A percentile compares a stretch with the other conserved stretches of the same genome.
Conservation (phyloP, 2,329 filamentous ascomycete species). For the Aaosphaeria arxii region DNA sequence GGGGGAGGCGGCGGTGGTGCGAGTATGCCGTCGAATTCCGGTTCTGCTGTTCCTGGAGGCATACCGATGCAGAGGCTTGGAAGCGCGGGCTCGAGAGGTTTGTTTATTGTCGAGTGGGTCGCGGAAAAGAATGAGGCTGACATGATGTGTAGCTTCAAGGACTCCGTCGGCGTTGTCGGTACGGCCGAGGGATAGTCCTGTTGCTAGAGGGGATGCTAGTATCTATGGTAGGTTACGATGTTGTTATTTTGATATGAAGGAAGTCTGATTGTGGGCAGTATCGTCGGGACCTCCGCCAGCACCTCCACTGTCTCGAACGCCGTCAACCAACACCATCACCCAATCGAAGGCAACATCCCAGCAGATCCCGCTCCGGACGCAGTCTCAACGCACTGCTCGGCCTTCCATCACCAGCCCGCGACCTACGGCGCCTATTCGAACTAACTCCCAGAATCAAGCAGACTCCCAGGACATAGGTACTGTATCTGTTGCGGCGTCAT, state of each 20-base stretch:
- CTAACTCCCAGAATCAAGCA: background rate
- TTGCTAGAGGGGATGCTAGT: slow-evolving; percentile 48
- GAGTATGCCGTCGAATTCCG: slow-evolving; percentile 53
- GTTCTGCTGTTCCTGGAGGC: slow-evolving; percentile 42
- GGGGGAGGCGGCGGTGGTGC: slow-evolving; percentile 45
- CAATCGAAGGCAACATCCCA: slow-evolving; percentile 32
- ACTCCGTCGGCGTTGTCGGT: slow-evolving; percentile 56
- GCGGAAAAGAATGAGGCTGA: slow-evolving; percentile 3
- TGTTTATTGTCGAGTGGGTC: slow-evolving; percentile 1
- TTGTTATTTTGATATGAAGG: background rate
- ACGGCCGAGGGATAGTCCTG: slow-evolving; percentile 56
- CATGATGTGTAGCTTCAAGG: slow-evolving; percentile 31
- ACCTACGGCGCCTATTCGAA: background rate
- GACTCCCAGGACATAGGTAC: background rate
- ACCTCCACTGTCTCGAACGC: slow-evolving; percentile 42
- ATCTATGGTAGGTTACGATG: slow-evolving; percentile 31
- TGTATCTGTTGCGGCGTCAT: slow-evolving; percentile 7
- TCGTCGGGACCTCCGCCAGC: slow-evolving; percentile 8
- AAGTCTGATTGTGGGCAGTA: no score
- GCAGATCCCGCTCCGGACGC: slow-evolving; percentile 19
- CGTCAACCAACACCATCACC: slow-evolving; percentile 49
- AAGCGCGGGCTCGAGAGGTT: slow-evolving; percentile 44
- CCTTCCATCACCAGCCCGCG: slow-evolving; percentile 17
- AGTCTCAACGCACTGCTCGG: slow-evolving; percentile 23
- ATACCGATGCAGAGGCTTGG: slow-evolving; percentile 51